Base-by-base conservation (phyloP, 345 rosid species). In the Populus davidiana region DNA sequence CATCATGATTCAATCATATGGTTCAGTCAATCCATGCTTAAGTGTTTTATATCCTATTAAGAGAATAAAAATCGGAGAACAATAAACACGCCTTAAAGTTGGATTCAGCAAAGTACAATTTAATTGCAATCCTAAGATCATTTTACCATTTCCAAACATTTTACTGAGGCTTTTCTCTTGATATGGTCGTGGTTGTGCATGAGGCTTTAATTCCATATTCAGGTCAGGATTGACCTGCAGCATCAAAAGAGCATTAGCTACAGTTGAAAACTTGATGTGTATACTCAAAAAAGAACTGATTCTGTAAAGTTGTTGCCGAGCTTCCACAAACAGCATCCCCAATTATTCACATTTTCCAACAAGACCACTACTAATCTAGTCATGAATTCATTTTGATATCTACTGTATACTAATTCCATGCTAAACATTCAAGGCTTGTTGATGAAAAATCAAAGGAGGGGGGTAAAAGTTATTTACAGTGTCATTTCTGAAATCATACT, bases 91-190 rank as follows among this genome's bases (percentile, higher is more conserved):
- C 4, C 11, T 31, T 49, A 35, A 73, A 16, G 38, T 18, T 49
- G 74, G 74, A 47, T 38, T 74, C 66, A 50, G 27, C 64, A 52
- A 17, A 67, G 14, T 50, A 31, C 20, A 49, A 36, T 27, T 49
- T n/a, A 5, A 64, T 17, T 41, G 72, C 27, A 76, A n/a, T 75
- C 52, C 39, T 13, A 16, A 49, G 10, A 38, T 52, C 47, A 20
- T 39, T 69, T 70, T 80, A 93, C 99, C 99, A 79, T 96, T 96
- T 79, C 99, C 99, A 88, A 96, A 96, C 99, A 96, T 96, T 92
- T 96, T 96, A 83, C 99, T 96, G 69, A 92, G 89, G 79, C 98
- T 93, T 85, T 93, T 92, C 81, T 92, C 98, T 82, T 96, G 99
- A 87, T 96, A 96, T 33, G 97, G 99, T 27, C 97, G 91, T 39